Evolutionary conservation across 2,329 filamentous ascomycete genomes (phyloP), one percentile per base, ranked within the genome.

Genomic region (Metarhizium sp.): DNA sequence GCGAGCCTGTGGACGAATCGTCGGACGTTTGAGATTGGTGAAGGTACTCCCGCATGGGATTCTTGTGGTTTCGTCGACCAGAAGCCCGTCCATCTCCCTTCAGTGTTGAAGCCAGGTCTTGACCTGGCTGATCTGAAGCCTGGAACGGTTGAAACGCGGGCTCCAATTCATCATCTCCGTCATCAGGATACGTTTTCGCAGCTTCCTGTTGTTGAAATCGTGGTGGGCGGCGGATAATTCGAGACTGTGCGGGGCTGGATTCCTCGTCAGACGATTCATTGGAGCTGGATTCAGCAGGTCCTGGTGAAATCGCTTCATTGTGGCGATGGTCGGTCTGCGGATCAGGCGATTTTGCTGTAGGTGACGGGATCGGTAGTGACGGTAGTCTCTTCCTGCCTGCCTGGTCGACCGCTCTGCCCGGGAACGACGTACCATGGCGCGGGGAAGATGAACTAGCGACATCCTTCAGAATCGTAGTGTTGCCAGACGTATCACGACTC

Each of bases 161-260:
- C 59, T 81, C 79, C 2, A 72, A 74, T 54, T 82, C 79, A 2
- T 78, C 77, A 11, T 81, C 82, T 2, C 81, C 78, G n/a, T 81
- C 80, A 20, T 71, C 77, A 13, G 70, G 70, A 34, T 73, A 74
- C 5, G 63, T 63, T n/a, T 63, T 66, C 3, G 63, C 62, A 13
- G 64, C 66, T n/a, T 76, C 72, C 53, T 64, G 63, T 49, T 63
- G 63, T 51, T 75, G 72, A 56, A 77, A 81, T 20, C 78, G 74
- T 11, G 81, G 80, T 3, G 81, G 81, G 2, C 81, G 77, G 25
- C 79, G 78, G 62, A 84, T 82, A 59, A 84, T 82, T 55, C 80
- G 75, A 14, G 80, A 84, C 62, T 83, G 77, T 3, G 77, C 80
- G 0, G 78, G 78, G 58, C 74, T 75, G 1, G 78, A 81, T 32